phyloP scores from a whole-genome alignment of 805 yeast genomes.

The Debaryomyces castellii region DNA sequence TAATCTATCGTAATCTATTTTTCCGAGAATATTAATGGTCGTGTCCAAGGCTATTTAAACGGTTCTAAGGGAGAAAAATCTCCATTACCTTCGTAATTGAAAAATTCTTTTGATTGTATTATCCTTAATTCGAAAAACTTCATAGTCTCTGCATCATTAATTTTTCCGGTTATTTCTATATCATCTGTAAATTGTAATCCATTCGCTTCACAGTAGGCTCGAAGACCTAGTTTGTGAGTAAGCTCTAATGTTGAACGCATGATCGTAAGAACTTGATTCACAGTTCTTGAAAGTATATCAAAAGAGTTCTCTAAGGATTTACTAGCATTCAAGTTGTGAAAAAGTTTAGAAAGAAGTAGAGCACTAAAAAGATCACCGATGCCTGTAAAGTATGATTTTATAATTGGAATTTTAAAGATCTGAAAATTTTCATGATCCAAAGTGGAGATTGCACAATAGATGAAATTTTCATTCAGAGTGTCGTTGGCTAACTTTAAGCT shows the following conservation, averaged over 20 bases:
- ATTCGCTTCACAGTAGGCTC: conserved; percentile 28
- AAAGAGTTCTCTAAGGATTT: neutral
- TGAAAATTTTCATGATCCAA: conserved; percentile 12
- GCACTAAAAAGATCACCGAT: conserved; percentile 93
- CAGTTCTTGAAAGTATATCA: conserved; percentile 31
- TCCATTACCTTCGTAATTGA: conserved; percentile 23
- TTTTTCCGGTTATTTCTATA: conserved; percentile 37
- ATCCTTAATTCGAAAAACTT: conserved; percentile 71
- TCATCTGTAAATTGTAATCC: conserved; percentile 1
- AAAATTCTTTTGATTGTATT: conserved; percentile 54
- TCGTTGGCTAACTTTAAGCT: conserved; percentile 2
- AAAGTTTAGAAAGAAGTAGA: conserved; percentile 62
- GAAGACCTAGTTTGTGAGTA: conserved; percentile 43
- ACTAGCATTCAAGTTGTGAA: conserved; percentile 14
- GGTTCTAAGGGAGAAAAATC: conserved; percentile 10
- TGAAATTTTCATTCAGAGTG: conserved; percentile 9
- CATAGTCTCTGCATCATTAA: conserved; percentile 61
- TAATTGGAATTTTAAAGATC: conserved; percentile 53
- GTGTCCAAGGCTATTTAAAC: neutral
- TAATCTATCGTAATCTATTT: neutral
- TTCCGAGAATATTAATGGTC: neutral
- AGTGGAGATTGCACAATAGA: conserved; percentile 28
- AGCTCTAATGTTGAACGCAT: conserved; percentile 51
- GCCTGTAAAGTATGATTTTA: conserved; percentile 87
- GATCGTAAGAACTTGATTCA: conserved; percentile 54